These are phyloP conservation scores for Geranium rotundifolium DNA, from an alignment of 345 rosid genomes.

Conservation along the genomic window DNA sequence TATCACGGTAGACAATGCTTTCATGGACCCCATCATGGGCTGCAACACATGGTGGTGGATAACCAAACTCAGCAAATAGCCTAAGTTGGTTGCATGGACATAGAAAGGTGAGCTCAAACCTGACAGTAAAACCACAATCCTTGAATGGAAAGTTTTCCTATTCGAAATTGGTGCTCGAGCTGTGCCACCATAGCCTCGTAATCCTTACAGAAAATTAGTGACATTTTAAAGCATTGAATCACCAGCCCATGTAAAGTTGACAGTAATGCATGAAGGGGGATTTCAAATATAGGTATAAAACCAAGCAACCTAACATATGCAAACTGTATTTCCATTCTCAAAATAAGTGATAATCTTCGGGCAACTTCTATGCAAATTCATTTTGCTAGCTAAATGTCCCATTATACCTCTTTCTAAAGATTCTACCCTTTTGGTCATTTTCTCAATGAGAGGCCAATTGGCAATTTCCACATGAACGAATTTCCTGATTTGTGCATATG, in stretches of 20 bases:
- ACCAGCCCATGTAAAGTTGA: neutral
- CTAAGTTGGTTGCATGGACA: constrained; percentile 2
- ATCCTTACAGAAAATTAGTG: constrained; percentile 39
- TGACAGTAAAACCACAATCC: constrained; percentile 99
- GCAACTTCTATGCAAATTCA: neutral
- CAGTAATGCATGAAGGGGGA: neutral
- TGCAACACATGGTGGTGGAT: constrained; percentile 24
- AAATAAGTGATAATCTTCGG: neutral
- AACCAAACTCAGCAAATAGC: constrained; percentile 11
- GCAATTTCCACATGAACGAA: neutral
- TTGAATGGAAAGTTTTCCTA: constrained; percentile 89
- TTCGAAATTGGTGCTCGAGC: constrained; percentile 94
- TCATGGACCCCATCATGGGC: constrained; percentile 94
- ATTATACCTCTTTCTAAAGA: too few relatives aligned
- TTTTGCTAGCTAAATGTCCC: neutral
- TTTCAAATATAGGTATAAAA: neutral
- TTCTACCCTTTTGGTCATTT: too few relatives aligned
- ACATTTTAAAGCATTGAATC: neutral
- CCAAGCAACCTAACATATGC: neutral
- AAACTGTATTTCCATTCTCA: neutral
- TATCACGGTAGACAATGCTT: constrained; percentile 65
- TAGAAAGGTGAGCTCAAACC: constrained; percentile 32
- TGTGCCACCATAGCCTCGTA: constrained; percentile 93
- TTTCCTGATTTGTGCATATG: neutral
- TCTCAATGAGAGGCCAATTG: too few relatives aligned